Conservation (phyloP, 192 early-diverging fungal genomes). For the Entomortierella chlamydospora region DNA sequence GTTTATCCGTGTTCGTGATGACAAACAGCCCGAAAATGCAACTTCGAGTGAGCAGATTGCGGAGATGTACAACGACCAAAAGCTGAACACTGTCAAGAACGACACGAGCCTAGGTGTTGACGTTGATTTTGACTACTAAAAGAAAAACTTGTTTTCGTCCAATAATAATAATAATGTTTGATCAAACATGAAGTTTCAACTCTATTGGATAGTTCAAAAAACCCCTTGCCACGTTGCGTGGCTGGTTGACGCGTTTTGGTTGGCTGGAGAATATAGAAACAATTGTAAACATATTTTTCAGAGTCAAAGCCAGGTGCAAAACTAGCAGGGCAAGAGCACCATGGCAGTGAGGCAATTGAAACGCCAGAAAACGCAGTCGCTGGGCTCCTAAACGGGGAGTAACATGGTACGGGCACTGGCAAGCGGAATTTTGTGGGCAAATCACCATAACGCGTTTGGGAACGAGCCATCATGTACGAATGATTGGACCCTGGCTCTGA, state of each 20-base stretch:
- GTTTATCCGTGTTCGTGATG: constrained; percentile 95
- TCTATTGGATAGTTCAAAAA: no score
- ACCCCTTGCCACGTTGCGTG: neutral
- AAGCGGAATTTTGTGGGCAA: neutral
- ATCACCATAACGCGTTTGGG: neutral
- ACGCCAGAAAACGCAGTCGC: no score
- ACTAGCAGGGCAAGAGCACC: neutral
- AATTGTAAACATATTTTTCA: neutral
- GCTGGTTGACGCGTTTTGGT: constrained; percentile 8
- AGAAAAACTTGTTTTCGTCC: no score
- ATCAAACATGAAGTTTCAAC: no score
- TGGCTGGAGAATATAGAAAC: neutral
- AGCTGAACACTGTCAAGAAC: constrained; percentile 51
- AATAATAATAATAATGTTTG: no score
- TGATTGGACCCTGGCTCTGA: constrained; percentile 40
- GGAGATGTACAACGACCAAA: constrained; percentile 53
- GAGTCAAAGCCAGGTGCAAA: neutral
- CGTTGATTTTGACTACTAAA: constrained; percentile 50
- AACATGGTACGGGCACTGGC: no score
- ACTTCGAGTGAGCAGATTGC: constrained; percentile 85
- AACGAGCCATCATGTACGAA: constrained; percentile 18
- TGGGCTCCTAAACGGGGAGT: no score
- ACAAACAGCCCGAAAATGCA: constrained; percentile 94
- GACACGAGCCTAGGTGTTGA: constrained; percentile 41
- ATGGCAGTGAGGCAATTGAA: neutral